Conservation (phyloP, 2,329 filamentous ascomycete species). For the Chaetomium strumarium region DNA sequence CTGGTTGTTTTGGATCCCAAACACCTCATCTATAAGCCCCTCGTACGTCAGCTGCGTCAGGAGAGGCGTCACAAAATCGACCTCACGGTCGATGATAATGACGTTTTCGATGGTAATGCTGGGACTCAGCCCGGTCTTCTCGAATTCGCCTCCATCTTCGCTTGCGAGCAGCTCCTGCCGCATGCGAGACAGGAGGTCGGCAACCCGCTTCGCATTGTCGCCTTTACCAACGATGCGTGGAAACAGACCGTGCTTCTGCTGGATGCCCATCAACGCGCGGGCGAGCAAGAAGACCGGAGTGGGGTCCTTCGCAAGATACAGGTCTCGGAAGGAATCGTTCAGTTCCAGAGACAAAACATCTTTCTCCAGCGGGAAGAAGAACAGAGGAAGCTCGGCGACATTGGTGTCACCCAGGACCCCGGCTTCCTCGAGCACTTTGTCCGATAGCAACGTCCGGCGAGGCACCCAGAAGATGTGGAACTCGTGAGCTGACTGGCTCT, state of each 20-base stretch:
- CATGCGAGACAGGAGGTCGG: constrained; percentile 84
- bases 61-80: constrained; percentile 86
- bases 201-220: constrained; percentile 83
- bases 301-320: constrained; percentile 86
- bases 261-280: constrained; percentile 88
- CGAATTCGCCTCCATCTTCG: constrained; percentile 60
- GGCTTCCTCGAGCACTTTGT: constrained; percentile 85
- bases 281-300: constrained; percentile 86
- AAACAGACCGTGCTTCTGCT: constrained; percentile 87
- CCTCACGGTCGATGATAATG: constrained; percentile 91
- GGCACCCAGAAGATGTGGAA: constrained; percentile 97
- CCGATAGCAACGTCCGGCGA: constrained; percentile 82
- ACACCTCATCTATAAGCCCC: constrained; percentile 88
- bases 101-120: constrained; percentile 85
- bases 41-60: constrained; percentile 96
- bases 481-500: constrained; percentile 86
- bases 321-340: constrained; percentile 76
- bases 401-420: constrained; percentile 90
- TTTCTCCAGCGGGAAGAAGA: constrained; percentile 85
- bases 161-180: constrained; percentile 80
- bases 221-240: constrained; percentile 93
- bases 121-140: constrained; percentile 66
- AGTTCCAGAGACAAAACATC: constrained; percentile 89
- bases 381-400: constrained; percentile 78
- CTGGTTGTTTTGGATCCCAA: constrained; percentile 87